A percentile compares a stretch with the other conserved stretches of the same genome.
Conservation (phyloP, 1,139 yeast genomes). For the Candida gigantensis region DNA sequence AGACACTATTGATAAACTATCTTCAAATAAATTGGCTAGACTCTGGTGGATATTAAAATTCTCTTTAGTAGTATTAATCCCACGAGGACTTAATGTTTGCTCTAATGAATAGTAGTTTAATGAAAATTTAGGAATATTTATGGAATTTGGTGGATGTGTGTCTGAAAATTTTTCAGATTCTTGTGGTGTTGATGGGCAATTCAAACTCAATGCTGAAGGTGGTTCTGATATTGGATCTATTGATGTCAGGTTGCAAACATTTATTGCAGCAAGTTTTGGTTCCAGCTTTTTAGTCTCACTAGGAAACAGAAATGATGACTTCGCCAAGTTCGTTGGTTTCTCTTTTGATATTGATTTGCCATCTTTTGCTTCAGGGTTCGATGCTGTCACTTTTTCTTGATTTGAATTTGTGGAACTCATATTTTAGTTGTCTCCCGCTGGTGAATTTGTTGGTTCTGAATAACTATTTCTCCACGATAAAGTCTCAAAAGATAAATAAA, state of each 20-base stretch:
- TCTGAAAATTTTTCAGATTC: not conserved
- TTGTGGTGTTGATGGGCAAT: not conserved
- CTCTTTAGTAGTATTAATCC: not conserved
- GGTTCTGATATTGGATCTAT: not conserved
- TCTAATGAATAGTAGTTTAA: not conserved
- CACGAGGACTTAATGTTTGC: not conserved
- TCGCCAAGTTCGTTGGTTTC: too few relatives aligned
- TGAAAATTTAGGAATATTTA: not conserved
- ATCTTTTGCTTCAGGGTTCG: too few relatives aligned
- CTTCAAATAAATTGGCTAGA: constrained; percentile 12
- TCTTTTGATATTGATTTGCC: too few relatives aligned
- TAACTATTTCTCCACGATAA: too few relatives aligned
- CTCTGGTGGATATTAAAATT: constrained; percentile 12
- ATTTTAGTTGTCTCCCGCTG: too few relatives aligned
- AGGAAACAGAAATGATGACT: too few relatives aligned
- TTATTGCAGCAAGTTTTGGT: not conserved
- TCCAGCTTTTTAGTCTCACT: too few relatives aligned
- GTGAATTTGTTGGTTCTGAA: too few relatives aligned
- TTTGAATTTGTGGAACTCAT: too few relatives aligned
- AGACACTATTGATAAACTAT: constrained; percentile 8
- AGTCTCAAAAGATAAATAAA: too few relatives aligned
- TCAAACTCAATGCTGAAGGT: not conserved
- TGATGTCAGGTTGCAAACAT: not conserved
- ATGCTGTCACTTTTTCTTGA: too few relatives aligned
- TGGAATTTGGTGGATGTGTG: not conserved